Base-by-base conservation (phyloP, 768 basidiomycete species). In the Leccinum broughii region DNA sequence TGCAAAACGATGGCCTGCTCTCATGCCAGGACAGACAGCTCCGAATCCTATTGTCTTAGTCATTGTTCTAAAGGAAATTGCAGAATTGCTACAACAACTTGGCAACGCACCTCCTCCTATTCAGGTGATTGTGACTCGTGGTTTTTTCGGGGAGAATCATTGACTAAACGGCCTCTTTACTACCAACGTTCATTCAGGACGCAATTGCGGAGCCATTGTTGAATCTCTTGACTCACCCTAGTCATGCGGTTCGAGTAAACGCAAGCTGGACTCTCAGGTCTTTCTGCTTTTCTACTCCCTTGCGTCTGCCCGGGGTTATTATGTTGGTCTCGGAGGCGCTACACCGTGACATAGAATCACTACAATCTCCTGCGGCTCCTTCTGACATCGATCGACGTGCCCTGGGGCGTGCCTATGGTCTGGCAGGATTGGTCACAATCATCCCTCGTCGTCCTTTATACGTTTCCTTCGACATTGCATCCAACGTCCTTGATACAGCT, bases 41-140 rank as follows among this genome's bases (percentile, higher is more conserved):
- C 92, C 94, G 0, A 78, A 76, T 37, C 82, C 90, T 6, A 70
- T 84, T 1, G 84, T 91, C 1, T 78, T 98, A 6, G 82, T 86
- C 2, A 81, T 95, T 32, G 87, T 85, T 6, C 77, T 98, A 22
- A 81, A 87, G 56, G 95, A 98, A 72, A 87, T 93, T 22, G 88
- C 93, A 1, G 92, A 90, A 1, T 75, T 98, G 17, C 74, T 98
- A 15, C 89, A 90, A 59, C 92, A 94, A 65, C 83, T 98, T 28
- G 96, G 96, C 0, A 97, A 94, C 72, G 91, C 95, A 0, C 94
- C 95, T 4, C 86, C 90, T 54, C 89, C 89, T 3, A 90, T 97
- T 3, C 92, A 94, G 81, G 90, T 86, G 62, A 57, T 77, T 65
- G 46, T 13, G 34, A 56, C 46, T 3, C 26, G 8, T 51, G 14